Conservation (phyloP, 176 grass and related monocot genomes). For the Ampelocalamus luodianensis region DNA sequence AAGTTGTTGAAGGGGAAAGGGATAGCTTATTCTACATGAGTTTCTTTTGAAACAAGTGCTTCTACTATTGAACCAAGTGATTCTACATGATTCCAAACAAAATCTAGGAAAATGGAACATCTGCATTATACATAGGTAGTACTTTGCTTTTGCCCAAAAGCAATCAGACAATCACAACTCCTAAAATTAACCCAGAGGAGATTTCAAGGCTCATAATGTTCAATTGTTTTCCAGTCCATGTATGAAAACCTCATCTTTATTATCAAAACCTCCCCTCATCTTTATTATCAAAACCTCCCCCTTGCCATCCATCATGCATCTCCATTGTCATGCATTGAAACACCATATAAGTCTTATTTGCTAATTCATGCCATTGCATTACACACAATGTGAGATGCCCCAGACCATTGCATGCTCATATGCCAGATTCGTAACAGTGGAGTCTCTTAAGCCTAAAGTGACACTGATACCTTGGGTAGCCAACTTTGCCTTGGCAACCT, state of each 20-base stretch:
- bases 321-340: constrained; percentile 25
- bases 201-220: constrained; percentile 26
- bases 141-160: constrained; percentile 12
- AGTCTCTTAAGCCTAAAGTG: constrained; percentile 10
- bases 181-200: not conserved
- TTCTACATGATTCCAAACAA: constrained; percentile 6
- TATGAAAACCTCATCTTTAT: not conserved
- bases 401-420: not conserved
- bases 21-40: constrained; percentile 31
- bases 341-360: constrained; percentile 18
- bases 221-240: constrained; percentile 10
- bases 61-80: not conserved
- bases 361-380: not conserved
- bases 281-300: not conserved
- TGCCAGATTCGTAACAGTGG: not conserved
- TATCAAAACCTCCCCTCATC: too few species aligned
- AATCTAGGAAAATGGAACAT: not conserved
- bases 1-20: not conserved
- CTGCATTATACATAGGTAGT: not conserved
- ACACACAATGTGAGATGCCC: constrained; percentile 17
- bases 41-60: not conserved
- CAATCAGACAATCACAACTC: not conserved
- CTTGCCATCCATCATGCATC: not conserved
- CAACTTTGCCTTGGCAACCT: not conserved
- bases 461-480: not conserved